phyloP scores from a whole-genome alignment of 768 basidiomycete genomes.

The Boletus eberwhitei region DNA sequence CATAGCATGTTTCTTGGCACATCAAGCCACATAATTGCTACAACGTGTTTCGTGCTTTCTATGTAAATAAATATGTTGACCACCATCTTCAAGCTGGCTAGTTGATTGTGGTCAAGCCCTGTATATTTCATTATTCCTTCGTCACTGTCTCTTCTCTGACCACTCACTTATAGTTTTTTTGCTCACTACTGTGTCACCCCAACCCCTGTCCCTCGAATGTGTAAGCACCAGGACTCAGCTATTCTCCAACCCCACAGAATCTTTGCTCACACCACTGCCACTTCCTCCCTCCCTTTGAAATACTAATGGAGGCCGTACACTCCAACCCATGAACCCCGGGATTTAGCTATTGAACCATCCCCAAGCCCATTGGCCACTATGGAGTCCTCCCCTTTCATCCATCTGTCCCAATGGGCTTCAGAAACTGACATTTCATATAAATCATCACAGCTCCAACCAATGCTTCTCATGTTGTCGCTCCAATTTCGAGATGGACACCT shows the following conservation, averaged over 20 bases:
- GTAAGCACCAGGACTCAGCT: too few relatives aligned
- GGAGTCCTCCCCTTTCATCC: conserved; percentile 38
- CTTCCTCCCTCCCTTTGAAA: too few relatives aligned
- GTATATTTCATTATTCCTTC: too few relatives aligned
- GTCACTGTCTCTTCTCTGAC: too few relatives aligned
- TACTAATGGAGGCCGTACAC: too few relatives aligned
- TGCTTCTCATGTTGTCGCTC: conserved; percentile 54
- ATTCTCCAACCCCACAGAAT: too few relatives aligned
- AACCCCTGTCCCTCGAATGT: too few relatives aligned
- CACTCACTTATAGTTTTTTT: too few relatives aligned
- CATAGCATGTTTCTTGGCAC: neutral
- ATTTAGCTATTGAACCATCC: conserved; percentile 13
- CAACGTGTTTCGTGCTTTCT: neutral
- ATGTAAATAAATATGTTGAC: neutral
- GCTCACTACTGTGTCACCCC: too few relatives aligned
- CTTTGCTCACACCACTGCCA: too few relatives aligned
- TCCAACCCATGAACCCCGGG: too few relatives aligned
- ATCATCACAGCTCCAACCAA: conserved; percentile 69
- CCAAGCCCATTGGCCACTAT: conserved; percentile 32
- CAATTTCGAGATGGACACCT: conserved; percentile 63
- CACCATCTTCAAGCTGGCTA: neutral
- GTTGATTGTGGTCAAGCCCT: too few relatives aligned
- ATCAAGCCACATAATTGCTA: neutral
- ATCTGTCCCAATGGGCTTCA: conserved; percentile 52
- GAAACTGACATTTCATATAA: conserved; percentile 72